Conservation (phyloP, 2,329 filamentous ascomycete species). For the Aspergillus sergii region DNA sequence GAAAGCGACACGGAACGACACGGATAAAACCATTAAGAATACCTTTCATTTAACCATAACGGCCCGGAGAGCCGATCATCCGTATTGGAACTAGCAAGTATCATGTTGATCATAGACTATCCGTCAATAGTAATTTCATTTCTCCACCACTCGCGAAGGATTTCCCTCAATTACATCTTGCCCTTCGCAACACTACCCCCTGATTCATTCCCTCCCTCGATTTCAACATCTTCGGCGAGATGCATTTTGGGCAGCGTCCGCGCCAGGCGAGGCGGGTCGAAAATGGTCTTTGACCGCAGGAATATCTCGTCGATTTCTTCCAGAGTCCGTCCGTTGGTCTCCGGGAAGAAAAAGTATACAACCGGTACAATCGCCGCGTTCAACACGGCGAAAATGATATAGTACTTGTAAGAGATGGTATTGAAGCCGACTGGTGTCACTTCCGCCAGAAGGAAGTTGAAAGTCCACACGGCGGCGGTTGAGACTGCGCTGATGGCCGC, state of each 20-base stretch:
- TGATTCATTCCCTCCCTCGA: background rate
- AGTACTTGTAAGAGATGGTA: constrained; percentile 52
- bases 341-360: constrained; percentile 44
- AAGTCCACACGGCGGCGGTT: constrained; percentile 48
- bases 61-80: constrained; percentile 2
- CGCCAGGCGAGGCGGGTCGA: constrained; percentile 30
- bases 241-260: constrained; percentile 19
- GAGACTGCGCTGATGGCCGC: constrained; percentile 60
- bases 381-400: constrained; percentile 48
- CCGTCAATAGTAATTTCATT: background rate
- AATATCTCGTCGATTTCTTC: constrained; percentile 47
- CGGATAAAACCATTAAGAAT: background rate
- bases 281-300: constrained; percentile 31
- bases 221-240: constrained; percentile 15
- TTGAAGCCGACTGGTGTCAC: constrained; percentile 42
- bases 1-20: background rate
- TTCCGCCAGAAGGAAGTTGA: constrained; percentile 42
- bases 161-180: background rate
- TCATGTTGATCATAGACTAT: background rate
- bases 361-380: constrained; percentile 36
- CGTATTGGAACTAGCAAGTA: background rate
- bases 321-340: constrained; percentile 41
- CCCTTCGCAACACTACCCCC: background rate
- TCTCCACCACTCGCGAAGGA: background rate
- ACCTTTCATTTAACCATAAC: constrained; percentile 1